Percentiles rank a stretch among this genome's conserved stretches.
phyloP scores from a whole-genome alignment of 164 flowering plant genomes.

The Saururus chinensis region DNA sequence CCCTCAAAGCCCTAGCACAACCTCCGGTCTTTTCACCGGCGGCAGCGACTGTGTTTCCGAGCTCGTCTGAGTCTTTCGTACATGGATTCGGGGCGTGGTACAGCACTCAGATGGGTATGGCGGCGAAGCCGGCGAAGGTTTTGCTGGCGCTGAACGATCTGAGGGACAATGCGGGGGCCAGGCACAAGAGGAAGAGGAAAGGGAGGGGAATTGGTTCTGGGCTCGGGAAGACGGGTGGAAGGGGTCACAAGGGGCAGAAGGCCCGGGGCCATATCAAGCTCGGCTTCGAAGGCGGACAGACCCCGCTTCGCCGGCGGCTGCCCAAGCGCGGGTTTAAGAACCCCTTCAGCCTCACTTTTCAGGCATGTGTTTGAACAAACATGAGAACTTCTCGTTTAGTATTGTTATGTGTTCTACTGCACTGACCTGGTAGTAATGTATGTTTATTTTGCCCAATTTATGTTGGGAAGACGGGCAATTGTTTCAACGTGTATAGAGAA shows the following conservation, averaged over 20 bases:
- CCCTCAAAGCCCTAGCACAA: not conserved
- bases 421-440: not conserved
- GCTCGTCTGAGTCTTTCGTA: not conserved
- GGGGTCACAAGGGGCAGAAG: slow-evolving; percentile 92
- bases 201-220: slow-evolving; percentile 98
- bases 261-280: slow-evolving; percentile 72
- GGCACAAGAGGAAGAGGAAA: slow-evolving; percentile 78
- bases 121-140: slow-evolving; percentile 2
- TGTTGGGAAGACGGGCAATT: too few species aligned
- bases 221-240: slow-evolving; percentile 84
- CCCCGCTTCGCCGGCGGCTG: slow-evolving; percentile 71
- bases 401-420: not conserved
- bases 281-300: slow-evolving; percentile 99
- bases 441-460: not conserved
- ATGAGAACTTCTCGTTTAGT: not conserved
- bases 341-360: slow-evolving; percentile 77
- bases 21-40: not conserved
- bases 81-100: not conserved
- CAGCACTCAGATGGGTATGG: not conserved
- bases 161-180: slow-evolving; percentile 60
- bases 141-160: slow-evolving; percentile 72
- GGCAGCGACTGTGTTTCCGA: not conserved
- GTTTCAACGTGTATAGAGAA: too few species aligned
- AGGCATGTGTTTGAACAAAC: slow-evolving; percentile 26
- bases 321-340: slow-evolving; percentile 91